These are phyloP conservation scores for Centaurea solstitialis DNA, from an alignment of 129 eudicot genomes.

Conservation along the genomic window DNA sequence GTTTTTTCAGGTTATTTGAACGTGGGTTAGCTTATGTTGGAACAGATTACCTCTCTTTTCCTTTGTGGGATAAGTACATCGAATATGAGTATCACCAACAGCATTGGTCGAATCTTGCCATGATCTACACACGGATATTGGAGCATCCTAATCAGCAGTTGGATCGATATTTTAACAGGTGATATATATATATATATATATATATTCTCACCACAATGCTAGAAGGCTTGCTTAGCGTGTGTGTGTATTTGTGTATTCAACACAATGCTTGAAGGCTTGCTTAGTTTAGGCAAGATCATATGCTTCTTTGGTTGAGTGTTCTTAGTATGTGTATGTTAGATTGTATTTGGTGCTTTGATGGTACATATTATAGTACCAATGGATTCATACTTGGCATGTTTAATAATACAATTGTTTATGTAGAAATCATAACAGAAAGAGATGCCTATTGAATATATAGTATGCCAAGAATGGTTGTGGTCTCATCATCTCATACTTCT, in stretches of 20 bases:
- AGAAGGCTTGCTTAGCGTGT: too few relatives aligned
- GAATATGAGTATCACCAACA: constrained; percentile 89
- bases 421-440: background rate
- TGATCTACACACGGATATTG: constrained; percentile 77
- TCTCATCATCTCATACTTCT: background rate
- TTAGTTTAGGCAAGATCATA: background rate
- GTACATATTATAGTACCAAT: background rate
- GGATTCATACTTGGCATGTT: background rate
- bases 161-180: constrained; percentile 97
- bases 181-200: too few relatives aligned
- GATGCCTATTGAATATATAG: background rate
- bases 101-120: constrained; percentile 84
- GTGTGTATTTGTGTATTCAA: too few relatives aligned
- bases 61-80: constrained; percentile 95
- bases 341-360: background rate
- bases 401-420: background rate
- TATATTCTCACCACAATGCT: too few relatives aligned
- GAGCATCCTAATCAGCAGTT: constrained; percentile 96
- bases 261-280: background rate
- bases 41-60: constrained; percentile 80
- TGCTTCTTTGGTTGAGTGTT: background rate
- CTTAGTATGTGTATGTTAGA: background rate
- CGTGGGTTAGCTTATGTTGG: constrained; percentile 96
- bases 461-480: background rate
- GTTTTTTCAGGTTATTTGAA: constrained; percentile 89